Conservation (phyloP, 805 yeast genomes). For the Zygotorulaspora danielsina region DNA sequence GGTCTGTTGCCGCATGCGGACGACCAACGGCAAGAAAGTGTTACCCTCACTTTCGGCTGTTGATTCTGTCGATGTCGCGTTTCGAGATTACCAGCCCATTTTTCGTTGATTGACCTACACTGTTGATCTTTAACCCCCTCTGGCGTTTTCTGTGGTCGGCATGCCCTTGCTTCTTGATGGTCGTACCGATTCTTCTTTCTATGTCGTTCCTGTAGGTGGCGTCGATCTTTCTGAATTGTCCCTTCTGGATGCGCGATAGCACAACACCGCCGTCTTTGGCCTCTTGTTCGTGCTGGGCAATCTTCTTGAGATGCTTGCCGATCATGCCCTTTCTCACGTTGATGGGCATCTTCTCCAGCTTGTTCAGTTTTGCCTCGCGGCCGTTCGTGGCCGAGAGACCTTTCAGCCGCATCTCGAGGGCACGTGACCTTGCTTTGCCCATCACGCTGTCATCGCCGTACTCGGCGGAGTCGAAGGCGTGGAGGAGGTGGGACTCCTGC, state of each 20-base stretch:
- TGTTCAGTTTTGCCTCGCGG: conserved; percentile 34
- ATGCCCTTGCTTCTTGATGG: conserved; percentile 48
- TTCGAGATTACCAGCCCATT: conserved; percentile 73
- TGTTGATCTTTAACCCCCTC: conserved; percentile 72
- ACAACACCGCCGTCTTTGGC: conserved; percentile 90
- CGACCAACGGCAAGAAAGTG: too few relatives aligned
- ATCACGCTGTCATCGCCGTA: conserved; percentile 48
- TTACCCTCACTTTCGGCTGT: conserved; percentile 21
- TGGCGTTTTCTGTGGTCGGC: conserved; percentile 48
- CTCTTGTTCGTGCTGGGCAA: conserved; percentile 58
- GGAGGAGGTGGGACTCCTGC: conserved; percentile 63
- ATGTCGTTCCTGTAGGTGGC: conserved; percentile 38
- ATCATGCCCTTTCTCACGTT: conserved; percentile 80
- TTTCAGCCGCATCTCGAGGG: conserved; percentile 55
- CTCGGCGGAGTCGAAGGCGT: conserved; percentile 49
- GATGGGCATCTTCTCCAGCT: conserved; percentile 83
- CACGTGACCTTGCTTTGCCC: conserved; percentile 65
- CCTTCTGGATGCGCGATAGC: conserved; percentile 65
- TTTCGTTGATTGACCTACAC: conserved; percentile 71
- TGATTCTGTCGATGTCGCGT: conserved; percentile 55
- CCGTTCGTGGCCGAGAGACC: conserved; percentile 46
- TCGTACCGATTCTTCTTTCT: conserved; percentile 42
- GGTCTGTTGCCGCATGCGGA: too few relatives aligned
- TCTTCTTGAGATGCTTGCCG: conserved; percentile 48
- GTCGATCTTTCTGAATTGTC: conserved; percentile 59